Base-by-base conservation (phyloP, 495 filamentous ascomycete species). In the Podospora appendiculata region DNA sequence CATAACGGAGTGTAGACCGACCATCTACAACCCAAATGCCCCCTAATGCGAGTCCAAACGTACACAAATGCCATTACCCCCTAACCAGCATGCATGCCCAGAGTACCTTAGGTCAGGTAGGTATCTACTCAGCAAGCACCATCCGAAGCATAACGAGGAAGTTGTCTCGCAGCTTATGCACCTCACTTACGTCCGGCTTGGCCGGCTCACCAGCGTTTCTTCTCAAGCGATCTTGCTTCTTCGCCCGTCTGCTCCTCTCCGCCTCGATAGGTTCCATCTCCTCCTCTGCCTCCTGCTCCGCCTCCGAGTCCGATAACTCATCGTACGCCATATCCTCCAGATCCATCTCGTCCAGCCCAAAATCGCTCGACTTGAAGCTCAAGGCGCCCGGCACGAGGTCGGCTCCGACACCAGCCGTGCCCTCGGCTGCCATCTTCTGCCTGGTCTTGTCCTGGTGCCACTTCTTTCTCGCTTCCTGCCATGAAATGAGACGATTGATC, bases 401-500 rank as follows among this genome's bases (percentile, higher is more conserved):
- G 8, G 72, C 73, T 14, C 61, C 59, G n/a, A 53, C 44, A 18
- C 49, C 58, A 18, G 69, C 75, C 0, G 70, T 75, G 6, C 84
- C 88, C 54, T 89, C 88, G 13, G 88, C 87, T 5, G 93, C 93
- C 93, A 98, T 97, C 77, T 98, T 98, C 72, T 96, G 93, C 51
- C 91, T 74, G 8, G 93, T 98, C 75, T 98, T 98, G 66, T 94
- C 89, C 51, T 94, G 80, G 59, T 98, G 93, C 93, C 93, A 98
- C 64, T 87, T 87, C 74, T 97, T 96, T 43, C 94, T 76, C 50
- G 86, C 88, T 65, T 88, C 88, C 61, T 98, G 93, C 93, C 93
- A 98, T 50, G 85, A 76, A 50, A 98, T 90, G 17, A 98, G 75
- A 32, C 71, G 66, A 63, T 97, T 79, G 56, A 96, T 89, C 68